A percentile compares a stretch with the other conserved stretches of the same genome.
Conservation (phyloP, 371 early-diverging fungal genomes). For the Mucor racemosus region DNA sequence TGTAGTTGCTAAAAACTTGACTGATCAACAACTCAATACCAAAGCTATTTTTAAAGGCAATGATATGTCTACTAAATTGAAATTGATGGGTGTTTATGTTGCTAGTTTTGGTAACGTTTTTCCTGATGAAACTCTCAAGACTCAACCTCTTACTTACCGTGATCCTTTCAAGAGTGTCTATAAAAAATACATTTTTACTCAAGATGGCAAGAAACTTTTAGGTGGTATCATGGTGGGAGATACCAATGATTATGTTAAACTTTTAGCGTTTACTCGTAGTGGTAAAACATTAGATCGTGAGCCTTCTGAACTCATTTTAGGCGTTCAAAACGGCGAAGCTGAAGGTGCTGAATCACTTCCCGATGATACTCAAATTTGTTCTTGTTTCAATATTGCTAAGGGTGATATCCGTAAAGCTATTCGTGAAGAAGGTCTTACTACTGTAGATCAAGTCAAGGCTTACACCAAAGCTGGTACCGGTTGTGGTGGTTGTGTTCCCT, state of each 20-base stretch:
- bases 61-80: slow-evolving; percentile 74
- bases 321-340: slow-evolving; percentile 44
- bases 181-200: slow-evolving; percentile 65
- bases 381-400: slow-evolving; percentile 73
- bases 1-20: slow-evolving; percentile 61
- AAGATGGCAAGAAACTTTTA: slow-evolving; percentile 67
- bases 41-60: slow-evolving; percentile 54
- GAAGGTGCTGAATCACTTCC: slow-evolving; percentile 56
- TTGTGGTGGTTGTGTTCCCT: slow-evolving; percentile 69
- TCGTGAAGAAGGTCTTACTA: slow-evolving; percentile 44
- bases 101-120: slow-evolving; percentile 75
- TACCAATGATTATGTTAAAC: slow-evolving; percentile 65
- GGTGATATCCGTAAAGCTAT: slow-evolving; percentile 56
- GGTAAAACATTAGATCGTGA: slow-evolving; percentile 51
- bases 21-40: slow-evolving; percentile 20
- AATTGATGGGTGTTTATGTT: slow-evolving; percentile 70
- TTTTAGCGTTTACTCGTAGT: slow-evolving; percentile 57
- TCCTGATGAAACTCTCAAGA: slow-evolving; percentile 38
- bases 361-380: slow-evolving; percentile 73
- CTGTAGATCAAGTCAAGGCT: slow-evolving; percentile 61
- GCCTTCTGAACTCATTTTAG: slow-evolving; percentile 66
- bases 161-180: slow-evolving; percentile 68
- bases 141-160: slow-evolving; percentile 51
- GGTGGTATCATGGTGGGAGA: slow-evolving; percentile 77
- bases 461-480: slow-evolving; percentile 66